phyloP scores from a whole-genome alignment of 352 stramenopile genomes.

The Globisporangium spiculum region DNA sequence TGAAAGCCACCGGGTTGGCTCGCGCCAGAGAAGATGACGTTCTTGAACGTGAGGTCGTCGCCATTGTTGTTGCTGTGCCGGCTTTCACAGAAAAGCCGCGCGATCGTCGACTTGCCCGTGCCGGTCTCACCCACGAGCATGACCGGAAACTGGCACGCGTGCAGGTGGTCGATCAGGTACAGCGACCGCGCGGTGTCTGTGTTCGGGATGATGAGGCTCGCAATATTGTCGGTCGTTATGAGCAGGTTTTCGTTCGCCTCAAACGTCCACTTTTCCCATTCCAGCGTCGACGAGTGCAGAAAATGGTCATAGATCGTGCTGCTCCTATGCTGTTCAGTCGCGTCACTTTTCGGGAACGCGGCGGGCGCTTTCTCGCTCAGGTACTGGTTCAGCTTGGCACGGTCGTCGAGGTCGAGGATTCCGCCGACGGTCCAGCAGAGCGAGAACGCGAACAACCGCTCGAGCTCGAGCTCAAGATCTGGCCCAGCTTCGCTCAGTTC shows the following conservation, averaged over 20 bases:
- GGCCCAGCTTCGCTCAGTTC: conserved; percentile 52
- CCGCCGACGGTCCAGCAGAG: conserved; percentile 84
- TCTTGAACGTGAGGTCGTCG: conserved; percentile 66
- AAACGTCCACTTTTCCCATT: conserved; percentile 86
- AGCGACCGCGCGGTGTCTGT: conserved; percentile 74
- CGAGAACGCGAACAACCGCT: conserved; percentile 83
- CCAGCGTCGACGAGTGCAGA: conserved; percentile 84
- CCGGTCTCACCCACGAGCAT: conserved; percentile 83
- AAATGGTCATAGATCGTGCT: conserved; percentile 92
- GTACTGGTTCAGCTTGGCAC: conserved; percentile 68
- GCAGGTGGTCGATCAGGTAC: conserved; percentile 68
- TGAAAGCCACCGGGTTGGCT: conserved; percentile 83
- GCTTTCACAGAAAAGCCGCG: conserved; percentile 73
- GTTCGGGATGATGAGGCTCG: conserved; percentile 83
- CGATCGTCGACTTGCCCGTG: conserved; percentile 86
- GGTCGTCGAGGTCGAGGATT: conserved; percentile 80
- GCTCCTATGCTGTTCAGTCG: conserved; percentile 10
- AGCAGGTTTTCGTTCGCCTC: conserved; percentile 30
- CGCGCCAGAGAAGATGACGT: conserved; percentile 87
- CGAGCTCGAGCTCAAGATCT: conserved; percentile 69
- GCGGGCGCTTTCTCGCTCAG: conserved; percentile 35
- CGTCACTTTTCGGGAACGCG: conserved; percentile 24
- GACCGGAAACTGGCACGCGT: conserved; percentile 53
- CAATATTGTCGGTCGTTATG: conserved; percentile 55
- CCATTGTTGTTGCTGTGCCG: conserved; percentile 6